Percentiles rank a stretch among this genome's conserved stretches.
These are phyloP conservation scores for Ophiocordyceps camponoti-rufipedis DNA, from an alignment of 2,329 filamentous ascomycete species.

Conservation along the genomic window DNA sequence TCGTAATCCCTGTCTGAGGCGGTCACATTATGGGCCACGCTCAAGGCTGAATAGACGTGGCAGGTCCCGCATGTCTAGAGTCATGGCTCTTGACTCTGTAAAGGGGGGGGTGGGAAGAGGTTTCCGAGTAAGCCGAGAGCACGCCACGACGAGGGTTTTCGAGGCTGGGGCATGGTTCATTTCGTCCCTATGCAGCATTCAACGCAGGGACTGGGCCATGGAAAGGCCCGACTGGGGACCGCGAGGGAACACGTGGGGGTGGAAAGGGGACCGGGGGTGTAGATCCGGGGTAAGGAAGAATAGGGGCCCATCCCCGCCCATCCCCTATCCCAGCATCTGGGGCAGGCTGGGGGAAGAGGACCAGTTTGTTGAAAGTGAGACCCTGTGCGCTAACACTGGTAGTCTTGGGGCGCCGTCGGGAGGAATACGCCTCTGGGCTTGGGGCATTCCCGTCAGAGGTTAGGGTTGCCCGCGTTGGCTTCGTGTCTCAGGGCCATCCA, in stretches of 20 bases:
- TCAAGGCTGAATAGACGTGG: not conserved
- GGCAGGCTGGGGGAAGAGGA: not conserved
- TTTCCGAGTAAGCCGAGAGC: not conserved
- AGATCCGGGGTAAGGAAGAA: not conserved
- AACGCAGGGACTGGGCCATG: slow-evolving; percentile 3
- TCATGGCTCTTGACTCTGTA: not conserved
- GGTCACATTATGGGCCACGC: not conserved
- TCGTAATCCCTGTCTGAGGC: not conserved
- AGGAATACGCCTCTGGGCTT: too few relatives aligned
- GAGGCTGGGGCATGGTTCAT: not conserved
- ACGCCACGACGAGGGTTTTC: not conserved
- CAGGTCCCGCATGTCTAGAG: not conserved
- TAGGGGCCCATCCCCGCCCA: too few relatives aligned
- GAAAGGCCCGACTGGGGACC: slow-evolving; percentile 4
- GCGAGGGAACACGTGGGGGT: slow-evolving; percentile 1
- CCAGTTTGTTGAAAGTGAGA: too few relatives aligned
- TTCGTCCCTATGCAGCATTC: not conserved
- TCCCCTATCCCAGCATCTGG: not conserved
- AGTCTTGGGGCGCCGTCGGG: too few relatives aligned
- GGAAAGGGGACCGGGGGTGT: not conserved
- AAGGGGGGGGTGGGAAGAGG: not conserved
- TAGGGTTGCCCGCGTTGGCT: too few relatives aligned
- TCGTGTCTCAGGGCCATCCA: too few relatives aligned
- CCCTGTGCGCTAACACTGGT: too few relatives aligned
- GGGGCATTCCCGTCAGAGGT: too few relatives aligned